Evolutionary conservation across 2,329 filamentous ascomycete genomes (phyloP).

Genomic region (Aureobasidium sp.): DNA sequence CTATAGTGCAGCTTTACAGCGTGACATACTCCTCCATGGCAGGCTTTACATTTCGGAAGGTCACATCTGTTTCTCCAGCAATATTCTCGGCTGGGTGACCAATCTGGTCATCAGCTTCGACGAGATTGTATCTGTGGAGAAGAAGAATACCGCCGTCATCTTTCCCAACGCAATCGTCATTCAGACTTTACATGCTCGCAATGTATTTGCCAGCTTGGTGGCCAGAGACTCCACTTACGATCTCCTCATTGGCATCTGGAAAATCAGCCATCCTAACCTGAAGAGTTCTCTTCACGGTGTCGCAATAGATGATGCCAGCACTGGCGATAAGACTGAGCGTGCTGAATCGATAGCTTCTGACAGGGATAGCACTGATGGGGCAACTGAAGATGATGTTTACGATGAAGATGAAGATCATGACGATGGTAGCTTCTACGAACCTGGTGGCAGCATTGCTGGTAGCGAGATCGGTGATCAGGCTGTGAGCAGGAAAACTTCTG

Average conservation of each 20-base stretch:
- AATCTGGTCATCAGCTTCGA: slow-evolving; percentile 98
- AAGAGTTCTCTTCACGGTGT: slow-evolving; percentile 89
- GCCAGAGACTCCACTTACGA: slow-evolving; percentile 95
- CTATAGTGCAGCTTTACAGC: slow-evolving; percentile 92
- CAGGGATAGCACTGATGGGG: slow-evolving; percentile 45
- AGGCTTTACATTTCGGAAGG: slow-evolving; percentile 94
- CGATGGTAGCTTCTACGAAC: slow-evolving; percentile 56
- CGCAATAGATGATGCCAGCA: slow-evolving; percentile 65
- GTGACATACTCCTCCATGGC: slow-evolving; percentile 90
- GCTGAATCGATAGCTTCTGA: slow-evolving; percentile 53
- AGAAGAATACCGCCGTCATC: slow-evolving; percentile 87
- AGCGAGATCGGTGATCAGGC: slow-evolving; percentile 44
- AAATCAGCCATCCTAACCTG: slow-evolving; percentile 85
- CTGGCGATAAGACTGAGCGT: slow-evolving; percentile 87
- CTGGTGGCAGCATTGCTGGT: slow-evolving; percentile 43
- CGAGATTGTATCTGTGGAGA: slow-evolving; percentile 93
- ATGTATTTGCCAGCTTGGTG: slow-evolving; percentile 91
- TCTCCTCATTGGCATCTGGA: slow-evolving; percentile 96
- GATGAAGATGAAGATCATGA: slow-evolving; percentile 71
- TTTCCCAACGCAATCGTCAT: slow-evolving; percentile 98
- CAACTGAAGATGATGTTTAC: slow-evolving; percentile 69
- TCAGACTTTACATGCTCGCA: slow-evolving; percentile 87
- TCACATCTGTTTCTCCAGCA: slow-evolving; percentile 97
- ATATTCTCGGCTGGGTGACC: slow-evolving; percentile 96
- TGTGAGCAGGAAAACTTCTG: slow-evolving; percentile 66